Evolutionary conservation across 164 flowering plant species (phyloP).

Genomic region (Chloranthus sessilifolius): DNA sequence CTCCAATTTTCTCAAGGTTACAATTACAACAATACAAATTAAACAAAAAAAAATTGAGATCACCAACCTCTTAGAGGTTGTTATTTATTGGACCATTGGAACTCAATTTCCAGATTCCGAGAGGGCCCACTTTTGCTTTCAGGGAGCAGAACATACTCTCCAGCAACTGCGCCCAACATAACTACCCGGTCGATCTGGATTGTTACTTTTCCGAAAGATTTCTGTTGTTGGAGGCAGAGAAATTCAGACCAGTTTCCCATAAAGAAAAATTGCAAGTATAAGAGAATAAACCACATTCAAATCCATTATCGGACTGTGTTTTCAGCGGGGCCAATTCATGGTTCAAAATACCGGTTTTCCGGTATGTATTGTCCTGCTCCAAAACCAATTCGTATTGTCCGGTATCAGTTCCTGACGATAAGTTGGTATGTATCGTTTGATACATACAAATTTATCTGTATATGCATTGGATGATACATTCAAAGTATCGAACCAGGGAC

Average conservation of each 20-base stretch:
- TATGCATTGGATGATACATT: too few species aligned
- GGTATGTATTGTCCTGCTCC: too few species aligned
- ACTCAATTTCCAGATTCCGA: conserved; percentile 88
- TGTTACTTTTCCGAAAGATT: conserved; percentile 92
- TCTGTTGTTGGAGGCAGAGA: conserved; percentile 38
- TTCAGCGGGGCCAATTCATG: too few species aligned
- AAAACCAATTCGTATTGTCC: too few species aligned
- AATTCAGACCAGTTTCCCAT: conserved; percentile 3
- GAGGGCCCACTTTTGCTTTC: conserved; percentile 87
- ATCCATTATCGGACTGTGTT: too few species aligned
- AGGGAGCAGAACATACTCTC: conserved; percentile 82
- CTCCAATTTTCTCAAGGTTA: conserved; percentile 11
- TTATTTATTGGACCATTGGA: conserved; percentile 90
- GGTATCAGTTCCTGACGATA: too few species aligned
- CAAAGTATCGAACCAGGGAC: too few species aligned
- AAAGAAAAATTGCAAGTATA: not conserved
- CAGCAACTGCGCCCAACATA: conserved; percentile 92
- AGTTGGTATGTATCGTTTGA: too few species aligned
- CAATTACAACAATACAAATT: conserved; percentile 9
- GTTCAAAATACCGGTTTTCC: too few species aligned
- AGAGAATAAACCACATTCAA: too few species aligned
- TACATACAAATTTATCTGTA: too few species aligned
- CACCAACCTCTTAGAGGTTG: conserved; percentile 7
- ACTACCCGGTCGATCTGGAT: conserved; percentile 96
- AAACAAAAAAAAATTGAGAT: conserved; percentile 1